Conservation (phyloP, 768 basidiomycete species). For the Chalciporus piperatus region DNA sequence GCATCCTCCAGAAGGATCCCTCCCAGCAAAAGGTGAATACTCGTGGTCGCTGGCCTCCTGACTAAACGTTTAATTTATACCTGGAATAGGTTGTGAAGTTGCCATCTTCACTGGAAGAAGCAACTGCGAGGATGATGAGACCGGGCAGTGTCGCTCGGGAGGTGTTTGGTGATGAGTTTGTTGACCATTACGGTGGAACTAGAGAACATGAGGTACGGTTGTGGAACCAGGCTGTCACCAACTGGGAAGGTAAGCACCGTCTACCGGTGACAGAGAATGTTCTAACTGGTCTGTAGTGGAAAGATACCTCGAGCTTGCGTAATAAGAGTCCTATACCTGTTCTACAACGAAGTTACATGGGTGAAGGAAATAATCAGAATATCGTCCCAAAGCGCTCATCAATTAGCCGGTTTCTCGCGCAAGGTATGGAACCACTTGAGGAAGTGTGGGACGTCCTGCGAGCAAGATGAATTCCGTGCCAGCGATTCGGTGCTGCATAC, state of each 20-base stretch:
- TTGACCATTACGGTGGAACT: slow-evolving; percentile 96
- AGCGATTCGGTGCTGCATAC: neutral
- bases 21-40: slow-evolving; percentile 62
- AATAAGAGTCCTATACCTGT: slow-evolving; percentile 1
- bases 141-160: slow-evolving; percentile 80
- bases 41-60: slow-evolving; percentile 8
- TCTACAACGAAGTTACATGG: neutral
- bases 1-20: slow-evolving; percentile 24
- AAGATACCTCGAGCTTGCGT: slow-evolving; percentile 82
- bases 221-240: slow-evolving; percentile 89
- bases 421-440: slow-evolving; percentile 57
- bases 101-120: slow-evolving; percentile 74
- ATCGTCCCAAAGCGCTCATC: neutral
- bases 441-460: slow-evolving; percentile 72
- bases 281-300: slow-evolving; percentile 52
- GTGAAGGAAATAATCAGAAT: neutral
- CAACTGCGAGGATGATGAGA: slow-evolving; percentile 78
- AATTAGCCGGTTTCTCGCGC: slow-evolving; percentile 16
- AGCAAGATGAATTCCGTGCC: slow-evolving; percentile 2
- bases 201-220: slow-evolving; percentile 84
- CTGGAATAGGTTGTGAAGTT: slow-evolving; percentile 63
- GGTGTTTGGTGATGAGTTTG: slow-evolving; percentile 84
- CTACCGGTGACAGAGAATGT: neutral
- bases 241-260: slow-evolving; percentile 79
- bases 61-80: neutral